These are phyloP conservation scores for Quercus mongolica DNA, from an alignment of 306 rosid species.

Conservation along the genomic window DNA sequence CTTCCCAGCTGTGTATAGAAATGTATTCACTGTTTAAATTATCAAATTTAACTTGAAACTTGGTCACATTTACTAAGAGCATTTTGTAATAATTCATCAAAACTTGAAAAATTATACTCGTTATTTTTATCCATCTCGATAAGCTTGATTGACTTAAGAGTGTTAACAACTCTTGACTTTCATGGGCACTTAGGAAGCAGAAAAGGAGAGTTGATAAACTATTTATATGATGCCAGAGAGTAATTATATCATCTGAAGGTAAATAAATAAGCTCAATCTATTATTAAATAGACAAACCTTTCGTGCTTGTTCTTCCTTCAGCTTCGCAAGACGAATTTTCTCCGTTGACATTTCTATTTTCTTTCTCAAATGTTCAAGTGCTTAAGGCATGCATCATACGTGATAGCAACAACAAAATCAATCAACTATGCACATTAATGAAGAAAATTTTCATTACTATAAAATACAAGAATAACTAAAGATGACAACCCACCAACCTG, in stretches of 20 bases:
- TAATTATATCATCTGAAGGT: background rate
- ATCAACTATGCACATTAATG: conserved; percentile 19
- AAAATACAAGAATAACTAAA: conserved; percentile 17
- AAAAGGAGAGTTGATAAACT: background rate
- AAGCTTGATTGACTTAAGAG: background rate
- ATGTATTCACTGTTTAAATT: background rate
- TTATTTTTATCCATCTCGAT: background rate
- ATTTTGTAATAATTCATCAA: background rate
- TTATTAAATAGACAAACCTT: conserved; percentile 42
- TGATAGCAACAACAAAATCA: conserved; percentile 26
- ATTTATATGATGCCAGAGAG: background rate
- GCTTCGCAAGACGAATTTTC: conserved; percentile 68
- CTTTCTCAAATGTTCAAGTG: conserved; percentile 85
- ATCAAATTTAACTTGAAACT: background rate
- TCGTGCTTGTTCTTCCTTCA: conserved; percentile 75
- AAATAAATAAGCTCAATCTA: conserved; percentile 8
- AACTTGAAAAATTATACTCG: background rate
- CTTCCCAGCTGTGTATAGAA: background rate
- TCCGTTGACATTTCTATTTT: conserved; percentile 81
- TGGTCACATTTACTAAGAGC: background rate
- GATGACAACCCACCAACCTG: conserved; percentile 53
- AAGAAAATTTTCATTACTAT: conserved; percentile 8
- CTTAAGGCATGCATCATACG: conserved; percentile 45
- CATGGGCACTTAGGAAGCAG: background rate
- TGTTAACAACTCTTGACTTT: background rate